Base-by-base conservation (phyloP, 345 rosid genomes). In the Laguncularia racemosa region DNA sequence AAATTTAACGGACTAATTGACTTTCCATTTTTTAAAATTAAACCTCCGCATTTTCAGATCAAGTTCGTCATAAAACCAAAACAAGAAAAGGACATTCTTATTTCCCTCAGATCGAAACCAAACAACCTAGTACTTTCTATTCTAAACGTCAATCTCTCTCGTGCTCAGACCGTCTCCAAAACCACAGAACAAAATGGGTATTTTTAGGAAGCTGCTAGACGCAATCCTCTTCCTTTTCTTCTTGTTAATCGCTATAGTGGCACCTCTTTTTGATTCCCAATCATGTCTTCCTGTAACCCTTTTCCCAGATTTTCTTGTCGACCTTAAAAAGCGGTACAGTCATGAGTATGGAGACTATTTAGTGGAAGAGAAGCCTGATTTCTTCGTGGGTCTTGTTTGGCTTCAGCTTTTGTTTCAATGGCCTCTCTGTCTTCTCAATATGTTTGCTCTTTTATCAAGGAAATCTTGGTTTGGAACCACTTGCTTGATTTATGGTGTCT, bases 401-500 rank as follows among this genome's bases (percentile, higher is more conserved):
- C 73, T 80, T 11, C 91, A 89, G 71, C 81, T 92, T 40, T 11
- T 86, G 7, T 70, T 89, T 59, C 78, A 72, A 4, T 89, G 95
- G 96, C 96, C 98, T 5, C 96, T 89, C 55, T 60, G 84, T 6
- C 46, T 89, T 33, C 51, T 80, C 48, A 86, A 75, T 55, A 59
- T 83, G 18, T 83, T 71, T 57, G 95, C 72, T 1, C 65, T 89
- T 56, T 51, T 80, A 26, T 59, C 81, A n/a, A 66, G 82, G 18
- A 86, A 80, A 62, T 54, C 88, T 20, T 89, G 96, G 97, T 67
- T 77, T 43, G 59, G 58, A 66, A 92, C 85, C 58, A 81, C 95
- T 19, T 92, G 93, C 76, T 71, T 92, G 68, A 52, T 84, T 61
- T 80, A 75, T 52, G 98, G 96, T 52, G 83, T 70, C 70, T 84